Evolutionary conservation across 2,329 filamentous ascomycete species (phyloP).

Genomic region (Dactylellina sp.): DNA sequence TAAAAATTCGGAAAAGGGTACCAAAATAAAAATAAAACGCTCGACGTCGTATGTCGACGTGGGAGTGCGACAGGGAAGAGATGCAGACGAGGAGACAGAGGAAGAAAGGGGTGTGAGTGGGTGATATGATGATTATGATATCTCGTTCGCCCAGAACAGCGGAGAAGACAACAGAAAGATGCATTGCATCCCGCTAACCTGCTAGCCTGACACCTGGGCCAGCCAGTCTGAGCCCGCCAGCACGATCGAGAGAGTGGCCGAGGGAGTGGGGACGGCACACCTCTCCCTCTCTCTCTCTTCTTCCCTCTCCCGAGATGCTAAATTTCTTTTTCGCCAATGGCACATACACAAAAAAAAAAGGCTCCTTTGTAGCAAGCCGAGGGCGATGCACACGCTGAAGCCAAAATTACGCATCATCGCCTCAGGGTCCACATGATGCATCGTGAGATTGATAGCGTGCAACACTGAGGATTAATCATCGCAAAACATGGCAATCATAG

Average conservation of each 20-base stretch:
- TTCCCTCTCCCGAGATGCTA: not conserved
- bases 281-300: not conserved
- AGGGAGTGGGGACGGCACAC: conserved; percentile 15
- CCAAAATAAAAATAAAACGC: conserved; percentile 49
- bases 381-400: not conserved
- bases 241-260: not conserved
- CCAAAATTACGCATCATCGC: not conserved
- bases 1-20: conserved; percentile 19
- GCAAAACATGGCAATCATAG: too few species aligned
- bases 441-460: not conserved
- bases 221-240: too few species aligned
- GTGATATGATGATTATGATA: not conserved
- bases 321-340: conserved; percentile 20
- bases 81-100: conserved; percentile 15
- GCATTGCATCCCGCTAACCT: too few species aligned
- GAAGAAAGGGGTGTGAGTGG: conserved; percentile 22
- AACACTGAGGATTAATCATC: too few species aligned
- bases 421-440: conserved; percentile 1
- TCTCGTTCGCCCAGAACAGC: not conserved
- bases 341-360: not conserved
- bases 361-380: too few species aligned
- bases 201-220: too few species aligned
- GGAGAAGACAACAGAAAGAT: conserved; percentile 39
- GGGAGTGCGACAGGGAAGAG: conserved; percentile 13
- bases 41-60: conserved; percentile 47